Percentiles rank a stretch among this genome's conserved stretches.
phyloP scores from a whole-genome alignment of 371 early-diverging fungal species.

The Circinella minor region DNA sequence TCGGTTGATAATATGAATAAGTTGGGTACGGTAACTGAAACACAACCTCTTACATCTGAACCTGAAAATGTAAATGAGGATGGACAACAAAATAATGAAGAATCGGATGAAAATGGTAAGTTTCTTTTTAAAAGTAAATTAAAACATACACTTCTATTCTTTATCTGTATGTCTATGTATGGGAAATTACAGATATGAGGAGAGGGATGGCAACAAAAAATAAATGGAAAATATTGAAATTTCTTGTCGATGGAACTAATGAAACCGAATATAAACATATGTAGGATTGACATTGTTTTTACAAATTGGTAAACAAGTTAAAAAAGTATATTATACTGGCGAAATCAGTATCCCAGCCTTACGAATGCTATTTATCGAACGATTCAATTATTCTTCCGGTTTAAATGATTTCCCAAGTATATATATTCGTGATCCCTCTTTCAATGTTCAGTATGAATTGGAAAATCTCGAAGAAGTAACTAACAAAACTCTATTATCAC shows the following conservation, averaged over 20 bases:
- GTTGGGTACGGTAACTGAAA: slow-evolving; percentile 20
- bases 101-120: not conserved
- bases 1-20: slow-evolving; percentile 3
- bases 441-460: slow-evolving; percentile 70
- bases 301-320: slow-evolving; percentile 64
- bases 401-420: slow-evolving; percentile 69
- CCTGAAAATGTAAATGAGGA: slow-evolving; percentile 1
- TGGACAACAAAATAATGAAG: not conserved
- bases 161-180: too few species aligned
- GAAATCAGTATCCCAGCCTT: slow-evolving; percentile 65
- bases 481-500: slow-evolving; percentile 63
- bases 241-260: too few species aligned
- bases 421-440: slow-evolving; percentile 68
- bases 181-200: too few species aligned
- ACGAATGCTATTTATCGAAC: slow-evolving; percentile 70
- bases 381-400: slow-evolving; percentile 64
- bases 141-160: too few species aligned
- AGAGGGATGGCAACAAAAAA: too few species aligned
- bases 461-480: slow-evolving; percentile 68
- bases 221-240: too few species aligned
- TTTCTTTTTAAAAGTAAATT: too few species aligned
- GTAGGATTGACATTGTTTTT: slow-evolving; percentile 51
- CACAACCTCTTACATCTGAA: not conserved
- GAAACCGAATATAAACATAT: too few species aligned
- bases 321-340: slow-evolving; percentile 61